Evolutionary conservation across 352 stramenopile species (phyloP).

Genomic region (Globisporangium megalacanthum): DNA sequence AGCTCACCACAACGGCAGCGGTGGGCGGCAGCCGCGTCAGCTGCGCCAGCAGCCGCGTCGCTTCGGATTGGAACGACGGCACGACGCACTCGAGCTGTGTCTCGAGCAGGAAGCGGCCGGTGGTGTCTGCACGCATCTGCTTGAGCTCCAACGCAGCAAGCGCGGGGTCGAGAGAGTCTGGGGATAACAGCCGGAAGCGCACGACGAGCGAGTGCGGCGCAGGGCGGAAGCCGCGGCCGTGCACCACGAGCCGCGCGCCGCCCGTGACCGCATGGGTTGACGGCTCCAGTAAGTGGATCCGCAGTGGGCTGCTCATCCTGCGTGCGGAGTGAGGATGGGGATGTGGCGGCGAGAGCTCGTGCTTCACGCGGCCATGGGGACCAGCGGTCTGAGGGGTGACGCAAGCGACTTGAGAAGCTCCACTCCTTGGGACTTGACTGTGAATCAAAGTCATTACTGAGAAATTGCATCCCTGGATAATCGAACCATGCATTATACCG

Average conservation of each 20-base stretch:
- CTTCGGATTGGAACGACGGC: constrained; percentile 39
- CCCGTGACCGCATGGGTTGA: constrained; percentile 34
- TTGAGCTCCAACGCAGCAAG: background rate
- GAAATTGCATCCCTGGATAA: too few species aligned
- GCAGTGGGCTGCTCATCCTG: constrained; percentile 19
- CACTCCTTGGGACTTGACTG: too few species aligned
- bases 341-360: background rate
- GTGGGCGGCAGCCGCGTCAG: constrained; percentile 36
- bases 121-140: constrained; percentile 27
- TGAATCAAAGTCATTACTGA: too few species aligned
- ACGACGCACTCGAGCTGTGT: constrained; percentile 56
- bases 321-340: background rate
- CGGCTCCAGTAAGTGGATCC: constrained; percentile 53
- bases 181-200: constrained; percentile 35
- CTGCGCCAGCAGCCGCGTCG: constrained; percentile 24
- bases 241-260: constrained; percentile 45
- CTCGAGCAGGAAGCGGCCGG: constrained; percentile 42
- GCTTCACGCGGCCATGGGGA: too few species aligned
- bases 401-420: too few species aligned
- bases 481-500: too few species aligned
- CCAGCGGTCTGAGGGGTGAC: background rate
- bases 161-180: constrained; percentile 4
- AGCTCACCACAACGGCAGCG: constrained; percentile 33
- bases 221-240: constrained; percentile 56
- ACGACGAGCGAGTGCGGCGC: constrained; percentile 60